Base-by-base conservation (phyloP, 495 filamentous ascomycete species). In the Trypethelium eluteriae region DNA sequence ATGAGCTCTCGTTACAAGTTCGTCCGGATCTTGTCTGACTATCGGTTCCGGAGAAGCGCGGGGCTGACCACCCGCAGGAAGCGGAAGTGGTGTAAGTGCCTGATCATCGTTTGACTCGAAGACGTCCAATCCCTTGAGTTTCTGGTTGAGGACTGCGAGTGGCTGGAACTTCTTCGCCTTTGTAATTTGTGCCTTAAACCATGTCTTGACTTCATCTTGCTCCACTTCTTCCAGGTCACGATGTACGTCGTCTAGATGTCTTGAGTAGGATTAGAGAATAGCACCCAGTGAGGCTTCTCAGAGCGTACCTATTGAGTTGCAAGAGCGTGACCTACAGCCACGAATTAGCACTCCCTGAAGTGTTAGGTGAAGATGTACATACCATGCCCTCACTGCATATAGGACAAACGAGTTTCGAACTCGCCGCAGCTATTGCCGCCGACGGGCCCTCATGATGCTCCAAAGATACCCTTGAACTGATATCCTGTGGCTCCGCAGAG, bases 351-450 rank as follows among this genome's bases (percentile, higher is more conserved):
- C 12, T 50, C 36, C 5, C 39, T 25, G 77, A 5, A 39, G n/a
- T 32, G 14, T 12, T 14, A 32, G 38, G 44, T 38, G 14, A 34
- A 34, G 9, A 16, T 18, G 44, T 36, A 65, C 74, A 64, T 79
- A 88, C 91, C 94, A 98, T 98, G 76, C 96, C 92, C 77, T 98
- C 94, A 71, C 88, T 89, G 77, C 94, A 98, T 67, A 98, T 98
- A 53, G 94, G 94, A 75, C 94, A 98, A 36, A 90, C 85, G 57
- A 98, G 83, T 78, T 84, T 82, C 69, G 82, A 81, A 67, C 82
- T 84, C 66, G 84, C 79, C 41, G 84, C 78, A 44, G 82, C 79
- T 66, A 81, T 80, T 18, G 83, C 78, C 39, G 80, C 77, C 39
- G 83, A 77, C 36, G 79, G 76, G 68, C 81, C 77, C 68, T 80